Conservation (phyloP, 441 rosid genomes). For the Pelargonium cotyledonis region DNA sequence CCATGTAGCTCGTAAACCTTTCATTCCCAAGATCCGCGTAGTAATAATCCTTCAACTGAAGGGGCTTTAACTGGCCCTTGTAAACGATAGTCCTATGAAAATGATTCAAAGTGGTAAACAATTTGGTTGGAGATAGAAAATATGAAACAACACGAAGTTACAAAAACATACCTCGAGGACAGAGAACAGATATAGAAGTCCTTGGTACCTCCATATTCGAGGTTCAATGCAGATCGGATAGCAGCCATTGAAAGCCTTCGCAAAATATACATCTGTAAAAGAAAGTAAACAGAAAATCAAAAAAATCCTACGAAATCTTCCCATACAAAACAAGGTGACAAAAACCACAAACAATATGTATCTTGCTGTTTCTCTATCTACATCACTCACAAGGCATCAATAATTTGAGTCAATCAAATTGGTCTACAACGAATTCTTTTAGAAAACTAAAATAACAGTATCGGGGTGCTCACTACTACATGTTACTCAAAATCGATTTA, state of each 20-base stretch:
- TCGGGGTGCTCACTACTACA: not conserved
- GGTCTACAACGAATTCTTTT: not conserved
- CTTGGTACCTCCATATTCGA: conserved; percentile 73
- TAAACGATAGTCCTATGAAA: conserved; percentile 84
- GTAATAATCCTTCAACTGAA: conserved; percentile 81
- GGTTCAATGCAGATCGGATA: conserved; percentile 86
- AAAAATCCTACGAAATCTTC: not conserved
- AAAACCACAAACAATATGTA: too few relatives aligned
- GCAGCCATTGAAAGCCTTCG: conserved; percentile 93
- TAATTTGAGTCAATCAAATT: not conserved
- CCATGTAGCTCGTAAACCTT: conserved; percentile 99
- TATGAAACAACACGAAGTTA: not conserved
- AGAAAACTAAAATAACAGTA: too few relatives aligned
- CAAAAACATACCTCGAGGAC: conserved; percentile 67
- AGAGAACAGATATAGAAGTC: conserved; percentile 99
- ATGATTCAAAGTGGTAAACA: conserved; percentile 5
- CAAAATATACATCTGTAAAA: conserved; percentile 82
- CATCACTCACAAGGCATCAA: too few relatives aligned
- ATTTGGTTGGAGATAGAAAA: not conserved
- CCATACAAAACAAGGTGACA: too few relatives aligned
- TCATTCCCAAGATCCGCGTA: conserved; percentile 98
- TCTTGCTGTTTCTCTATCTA: too few relatives aligned
- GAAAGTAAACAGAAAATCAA: conserved; percentile 18
- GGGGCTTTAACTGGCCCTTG: conserved; percentile 96
- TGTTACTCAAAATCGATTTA: not conserved